Evolutionary conservation across 176 grass and related monocot species (phyloP).

Genomic region (Saccharum officinarum): DNA sequence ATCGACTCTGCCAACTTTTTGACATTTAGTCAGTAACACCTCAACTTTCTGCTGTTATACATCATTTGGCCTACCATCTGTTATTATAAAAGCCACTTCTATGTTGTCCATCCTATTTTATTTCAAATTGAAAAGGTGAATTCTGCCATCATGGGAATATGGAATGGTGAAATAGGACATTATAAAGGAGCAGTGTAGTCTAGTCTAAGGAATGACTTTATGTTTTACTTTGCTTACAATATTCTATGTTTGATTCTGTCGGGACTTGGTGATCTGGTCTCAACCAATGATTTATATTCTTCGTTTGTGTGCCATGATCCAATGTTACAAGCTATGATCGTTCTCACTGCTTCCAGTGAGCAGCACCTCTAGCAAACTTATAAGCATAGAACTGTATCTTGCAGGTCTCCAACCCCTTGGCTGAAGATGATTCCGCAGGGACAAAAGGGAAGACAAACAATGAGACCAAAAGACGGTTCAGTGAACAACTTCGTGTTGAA

Average conservation of each 20-base stretch:
- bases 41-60: slow-evolving; percentile 12
- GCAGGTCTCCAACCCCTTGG: slow-evolving; percentile 77
- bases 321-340: background rate
- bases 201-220: slow-evolving; percentile 3
- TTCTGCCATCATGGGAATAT: background rate
- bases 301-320: background rate
- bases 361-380: background rate
- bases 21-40: slow-evolving; percentile 19
- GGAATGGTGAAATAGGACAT: background rate
- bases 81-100: slow-evolving; percentile 10
- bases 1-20: slow-evolving; percentile 7
- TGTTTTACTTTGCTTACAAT: background rate
- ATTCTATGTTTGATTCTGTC: slow-evolving; percentile 4
- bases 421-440: slow-evolving; percentile 42
- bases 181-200: background rate
- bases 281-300: background rate
- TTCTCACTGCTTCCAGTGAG: background rate
- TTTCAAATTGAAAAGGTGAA: slow-evolving; percentile 3
- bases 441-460: slow-evolving; percentile 41
- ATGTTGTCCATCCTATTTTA: background rate
- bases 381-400: slow-evolving; percentile 23
- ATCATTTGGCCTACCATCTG: slow-evolving; percentile 2
- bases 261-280: background rate
- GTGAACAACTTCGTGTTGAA: slow-evolving; percentile 79
- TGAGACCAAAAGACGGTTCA: slow-evolving; percentile 75